Conservation (phyloP, 768 basidiomycete species). For the Tricholoma terreum region DNA sequence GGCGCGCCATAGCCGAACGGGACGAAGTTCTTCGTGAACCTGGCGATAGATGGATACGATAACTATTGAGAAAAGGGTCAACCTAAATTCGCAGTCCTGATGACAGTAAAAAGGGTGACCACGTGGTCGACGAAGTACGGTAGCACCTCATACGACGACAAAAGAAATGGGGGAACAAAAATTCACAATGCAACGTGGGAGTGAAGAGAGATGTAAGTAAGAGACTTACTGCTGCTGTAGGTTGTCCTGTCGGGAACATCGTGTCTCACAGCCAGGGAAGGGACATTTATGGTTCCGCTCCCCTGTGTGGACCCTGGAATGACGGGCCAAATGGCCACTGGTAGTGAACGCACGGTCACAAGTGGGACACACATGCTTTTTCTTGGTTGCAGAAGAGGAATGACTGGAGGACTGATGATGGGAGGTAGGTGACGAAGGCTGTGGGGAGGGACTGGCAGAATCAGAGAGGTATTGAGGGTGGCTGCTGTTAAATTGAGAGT, state of each 20-base stretch:
- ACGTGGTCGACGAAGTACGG: too few relatives aligned
- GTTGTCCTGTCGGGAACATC: constrained; percentile 89
- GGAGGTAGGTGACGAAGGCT: constrained; percentile 21
- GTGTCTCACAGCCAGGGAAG: constrained; percentile 92
- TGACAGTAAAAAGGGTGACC: too few relatives aligned
- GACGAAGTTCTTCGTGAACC: constrained; percentile 70
- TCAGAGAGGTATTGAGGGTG: constrained; percentile 24
- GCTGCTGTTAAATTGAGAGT: constrained; percentile 29
- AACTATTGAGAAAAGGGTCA: constrained; percentile 38
- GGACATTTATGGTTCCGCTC: constrained; percentile 92
- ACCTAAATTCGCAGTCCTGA: not conserved
- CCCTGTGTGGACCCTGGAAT: constrained; percentile 87
- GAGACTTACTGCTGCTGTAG: constrained; percentile 57
- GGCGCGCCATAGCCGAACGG: constrained; percentile 53
- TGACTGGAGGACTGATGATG: constrained; percentile 8
- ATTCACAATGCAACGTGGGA: not conserved
- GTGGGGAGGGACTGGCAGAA: constrained; percentile 23
- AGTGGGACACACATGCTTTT: constrained; percentile 62
- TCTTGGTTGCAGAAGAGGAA: constrained; percentile 29
- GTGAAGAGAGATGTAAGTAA: not conserved
- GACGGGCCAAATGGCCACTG: constrained; percentile 84
- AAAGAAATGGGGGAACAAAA: not conserved
- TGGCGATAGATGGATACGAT: constrained; percentile 79
- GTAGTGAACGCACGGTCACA: constrained; percentile 85
- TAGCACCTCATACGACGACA: not conserved